Evolutionary conservation across 345 rosid species (phyloP).

Genomic region (Gossypium raimondii): DNA sequence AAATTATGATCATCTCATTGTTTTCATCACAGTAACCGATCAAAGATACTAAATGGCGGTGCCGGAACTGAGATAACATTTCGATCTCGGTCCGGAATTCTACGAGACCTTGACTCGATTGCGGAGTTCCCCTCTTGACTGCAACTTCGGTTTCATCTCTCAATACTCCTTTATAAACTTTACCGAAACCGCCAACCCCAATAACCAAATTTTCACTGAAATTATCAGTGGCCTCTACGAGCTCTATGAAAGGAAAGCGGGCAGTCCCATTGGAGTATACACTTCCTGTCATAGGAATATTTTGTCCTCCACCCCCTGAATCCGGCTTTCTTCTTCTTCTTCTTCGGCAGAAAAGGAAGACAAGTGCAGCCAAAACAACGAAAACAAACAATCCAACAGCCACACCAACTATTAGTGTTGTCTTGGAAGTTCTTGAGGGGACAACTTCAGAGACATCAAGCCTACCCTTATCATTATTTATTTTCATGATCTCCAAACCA

Average conservation of each 20-base stretch:
- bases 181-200: constrained; percentile 43
- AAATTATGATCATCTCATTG: constrained; percentile 22
- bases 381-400: constrained; percentile 31
- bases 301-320: constrained; percentile 23
- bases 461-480: constrained; percentile 46
- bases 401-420: constrained; percentile 29
- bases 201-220: constrained; percentile 36
- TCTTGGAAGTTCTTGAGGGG: constrained; percentile 23
- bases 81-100: constrained; percentile 20
- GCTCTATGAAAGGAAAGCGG: constrained; percentile 42
- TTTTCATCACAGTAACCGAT: constrained; percentile 18
- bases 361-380: constrained; percentile 25
- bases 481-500: constrained; percentile 64
- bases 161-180: constrained; percentile 38
- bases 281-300: background rate
- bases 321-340: constrained; percentile 26
- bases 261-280: constrained; percentile 22
- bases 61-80: constrained; percentile 16
- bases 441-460: constrained; percentile 39
- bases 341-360: constrained; percentile 20
- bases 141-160: constrained; percentile 33
- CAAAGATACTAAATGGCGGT: constrained; percentile 19
- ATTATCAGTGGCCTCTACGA: constrained; percentile 47
- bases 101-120: constrained; percentile 12
- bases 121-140: constrained; percentile 28